These are phyloP conservation scores for Crinitomyces ghanaensis DNA, from an alignment of 805 yeast species.

Conservation along the genomic window DNA sequence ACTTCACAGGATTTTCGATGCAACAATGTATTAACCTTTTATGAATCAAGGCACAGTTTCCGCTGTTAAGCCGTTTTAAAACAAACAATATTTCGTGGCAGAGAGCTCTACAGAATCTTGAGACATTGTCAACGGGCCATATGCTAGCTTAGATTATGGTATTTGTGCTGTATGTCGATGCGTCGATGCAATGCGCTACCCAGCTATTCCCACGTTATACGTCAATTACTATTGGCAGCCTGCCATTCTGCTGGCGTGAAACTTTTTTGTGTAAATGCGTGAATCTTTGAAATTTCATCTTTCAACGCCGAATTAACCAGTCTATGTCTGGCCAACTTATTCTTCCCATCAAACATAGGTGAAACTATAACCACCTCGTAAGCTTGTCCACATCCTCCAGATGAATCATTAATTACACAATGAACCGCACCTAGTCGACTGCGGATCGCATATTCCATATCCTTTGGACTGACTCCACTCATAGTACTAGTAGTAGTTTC, in stretches of 20 bases:
- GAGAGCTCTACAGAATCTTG: too few relatives aligned
- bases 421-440: slow-evolving; percentile 49
- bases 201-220: too few relatives aligned
- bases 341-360: slow-evolving; percentile 65
- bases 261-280: slow-evolving; percentile 90
- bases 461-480: slow-evolving; percentile 23
- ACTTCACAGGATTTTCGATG: too few relatives aligned
- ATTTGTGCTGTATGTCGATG: too few relatives aligned
- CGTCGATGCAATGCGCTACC: too few relatives aligned
- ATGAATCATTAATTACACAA: slow-evolving; percentile 65
- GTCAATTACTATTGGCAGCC: too few relatives aligned
- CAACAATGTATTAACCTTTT: too few relatives aligned
- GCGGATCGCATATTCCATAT: slow-evolving; percentile 38
- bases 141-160: too few relatives aligned
- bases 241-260: background rate
- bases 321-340: slow-evolving; percentile 76
- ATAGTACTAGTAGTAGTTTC: background rate
- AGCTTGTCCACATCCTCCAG: slow-evolving; percentile 95
- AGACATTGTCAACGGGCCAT: background rate
- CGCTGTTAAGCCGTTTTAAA: background rate
- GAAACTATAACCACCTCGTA: slow-evolving; percentile 83
- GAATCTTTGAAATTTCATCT: slow-evolving; percentile 78
- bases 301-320: slow-evolving; percentile 68
- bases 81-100: too few relatives aligned
- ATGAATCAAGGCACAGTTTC: background rate